Conservation (phyloP, 2,329 filamentous ascomycete species). For the Penicillium nordicum region DNA sequence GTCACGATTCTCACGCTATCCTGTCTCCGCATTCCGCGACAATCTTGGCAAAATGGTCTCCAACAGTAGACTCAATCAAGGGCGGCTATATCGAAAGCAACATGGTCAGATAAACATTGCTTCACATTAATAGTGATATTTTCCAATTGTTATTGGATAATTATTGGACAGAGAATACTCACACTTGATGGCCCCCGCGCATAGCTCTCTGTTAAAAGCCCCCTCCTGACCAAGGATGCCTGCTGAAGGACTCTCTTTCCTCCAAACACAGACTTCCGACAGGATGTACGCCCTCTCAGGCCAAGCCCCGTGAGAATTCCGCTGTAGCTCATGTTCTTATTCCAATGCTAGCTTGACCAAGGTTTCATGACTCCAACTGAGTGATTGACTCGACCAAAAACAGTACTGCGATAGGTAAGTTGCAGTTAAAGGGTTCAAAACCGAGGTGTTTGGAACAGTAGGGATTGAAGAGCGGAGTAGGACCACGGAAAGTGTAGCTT, state of each 20-base stretch:
- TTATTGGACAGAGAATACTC: not conserved
- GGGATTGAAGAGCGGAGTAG: not conserved
- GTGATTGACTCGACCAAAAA: not conserved
- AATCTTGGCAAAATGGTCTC: slow-evolving; percentile 45
- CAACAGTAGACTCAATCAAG: slow-evolving; percentile 47
- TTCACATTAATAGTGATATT: not conserved
- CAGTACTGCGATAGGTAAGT: not conserved
- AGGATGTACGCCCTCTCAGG: not conserved
- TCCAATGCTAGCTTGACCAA: not conserved
- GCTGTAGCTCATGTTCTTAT: slow-evolving; percentile 15
- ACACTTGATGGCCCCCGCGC: slow-evolving; percentile 25
- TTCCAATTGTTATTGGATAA: not conserved
- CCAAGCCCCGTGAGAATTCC: slow-evolving; percentile 5
- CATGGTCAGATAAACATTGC: not conserved
- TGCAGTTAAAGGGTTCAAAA: no score
- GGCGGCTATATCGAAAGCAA: slow-evolving; percentile 35
- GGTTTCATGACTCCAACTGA: slow-evolving; percentile 8
- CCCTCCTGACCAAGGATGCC: slow-evolving; percentile 5
- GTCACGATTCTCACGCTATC: slow-evolving; percentile 49
- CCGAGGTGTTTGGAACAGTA: not conserved
- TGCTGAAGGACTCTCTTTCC: not conserved
- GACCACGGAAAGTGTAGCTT: slow-evolving; percentile 1
- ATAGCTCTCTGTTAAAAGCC: slow-evolving; percentile 24
- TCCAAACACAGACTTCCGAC: not conserved
- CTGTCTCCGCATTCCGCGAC: slow-evolving; percentile 45